A percentile compares a stretch with the other conserved stretches of the same genome.
phyloP scores from a whole-genome alignment of 208 protist species.

The Vickermania ingenoplastis region DNA sequence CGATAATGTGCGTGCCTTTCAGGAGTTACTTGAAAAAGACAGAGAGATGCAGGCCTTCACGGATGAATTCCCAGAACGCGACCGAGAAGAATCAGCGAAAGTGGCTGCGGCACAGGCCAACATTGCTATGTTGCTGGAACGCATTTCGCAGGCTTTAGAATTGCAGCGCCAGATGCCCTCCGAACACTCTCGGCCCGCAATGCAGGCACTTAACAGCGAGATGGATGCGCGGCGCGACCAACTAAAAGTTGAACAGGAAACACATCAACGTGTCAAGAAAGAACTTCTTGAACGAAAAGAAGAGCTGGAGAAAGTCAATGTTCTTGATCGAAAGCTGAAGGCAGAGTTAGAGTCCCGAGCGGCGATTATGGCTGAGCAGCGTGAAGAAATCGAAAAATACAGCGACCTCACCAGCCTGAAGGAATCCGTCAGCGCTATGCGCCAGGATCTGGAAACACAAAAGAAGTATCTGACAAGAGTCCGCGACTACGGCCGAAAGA shows the following conservation, averaged over 20 bases:
- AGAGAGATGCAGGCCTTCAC: conserved; percentile 82
- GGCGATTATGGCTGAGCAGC: conserved; percentile 74
- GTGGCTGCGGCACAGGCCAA: conserved; percentile 41
- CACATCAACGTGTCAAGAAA: conserved; percentile 80
- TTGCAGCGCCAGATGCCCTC: conserved; percentile 69
- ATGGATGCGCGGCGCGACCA: conserved; percentile 70
- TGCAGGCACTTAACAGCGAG: conserved; percentile 72
- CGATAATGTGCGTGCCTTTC: conserved; percentile 74
- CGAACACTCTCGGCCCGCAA: conserved; percentile 34
- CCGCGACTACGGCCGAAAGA: conserved; percentile 62
- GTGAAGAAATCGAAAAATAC: conserved; percentile 69
- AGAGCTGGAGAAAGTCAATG: conserved; percentile 83
- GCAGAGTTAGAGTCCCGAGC: conserved; percentile 68
- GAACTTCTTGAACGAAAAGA: conserved; percentile 81
- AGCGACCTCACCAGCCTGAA: conserved; percentile 58
- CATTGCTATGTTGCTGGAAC: conserved; percentile 60
- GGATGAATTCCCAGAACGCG: conserved; percentile 71
- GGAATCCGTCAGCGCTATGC: conserved; percentile 2
- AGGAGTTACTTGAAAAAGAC: conserved; percentile 78
- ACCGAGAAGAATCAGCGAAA: conserved; percentile 57
- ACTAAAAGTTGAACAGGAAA: conserved; percentile 72
- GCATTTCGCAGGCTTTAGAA: conserved; percentile 73
- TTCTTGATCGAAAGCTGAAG: conserved; percentile 85
- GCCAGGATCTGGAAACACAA: conserved; percentile 51
- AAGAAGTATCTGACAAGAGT: conserved; percentile 47